Base-by-base conservation (phyloP, 2,329 filamentous ascomycete species). In the Chrysosporium keratinophilum region DNA sequence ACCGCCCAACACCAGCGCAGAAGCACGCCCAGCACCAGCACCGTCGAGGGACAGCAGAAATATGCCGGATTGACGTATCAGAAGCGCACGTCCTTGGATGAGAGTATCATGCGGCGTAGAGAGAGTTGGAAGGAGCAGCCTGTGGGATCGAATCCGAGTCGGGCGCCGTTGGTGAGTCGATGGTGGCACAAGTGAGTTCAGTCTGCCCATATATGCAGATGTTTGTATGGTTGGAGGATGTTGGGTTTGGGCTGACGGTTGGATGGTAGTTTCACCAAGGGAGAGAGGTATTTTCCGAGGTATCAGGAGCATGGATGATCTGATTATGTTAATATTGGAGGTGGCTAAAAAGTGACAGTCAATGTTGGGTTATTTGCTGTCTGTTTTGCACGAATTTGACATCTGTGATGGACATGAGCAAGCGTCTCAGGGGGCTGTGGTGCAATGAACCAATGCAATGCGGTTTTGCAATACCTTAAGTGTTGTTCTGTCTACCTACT, bases 61-160 rank as follows among this genome's bases (percentile, higher is more conserved):
- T 72, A 70, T 58, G 58, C 65, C 2, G 67, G 69, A 31, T 63
- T 76, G 56, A 67, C 68, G 4, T 67, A 64, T 28, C 72, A 74
- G 62, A 77, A 77, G 58, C 68, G 74, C 10, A 69, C 69, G 39
- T 66, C 63, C 1, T 54, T 52, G 9, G 72, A 75, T 59, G 63
- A 67, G 0, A 58, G 60, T 1, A 61, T 69, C 40, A 59, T 62
- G 5, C 66, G 64, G 1, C 64, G 74, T 44, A 63, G 71, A 34
- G 62, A 67, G 19, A 74, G 70, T 56, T 77, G 71, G 63, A 66
- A 65, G 49, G 74, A 76, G n/a, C 71, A 75, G 65, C 62, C 64
- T 50, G 48, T 54, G 11, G 50, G 51, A 2, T 52, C 48, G 10
- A 49, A 50, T 9, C 62, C 67, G 7, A 59, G 65, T 28, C 61